A percentile compares a stretch with the other conserved stretches of the same genome.
phyloP scores from a whole-genome alignment of 1,284 basidiomycete genomes.

The Bjerkandera adusta region DNA sequence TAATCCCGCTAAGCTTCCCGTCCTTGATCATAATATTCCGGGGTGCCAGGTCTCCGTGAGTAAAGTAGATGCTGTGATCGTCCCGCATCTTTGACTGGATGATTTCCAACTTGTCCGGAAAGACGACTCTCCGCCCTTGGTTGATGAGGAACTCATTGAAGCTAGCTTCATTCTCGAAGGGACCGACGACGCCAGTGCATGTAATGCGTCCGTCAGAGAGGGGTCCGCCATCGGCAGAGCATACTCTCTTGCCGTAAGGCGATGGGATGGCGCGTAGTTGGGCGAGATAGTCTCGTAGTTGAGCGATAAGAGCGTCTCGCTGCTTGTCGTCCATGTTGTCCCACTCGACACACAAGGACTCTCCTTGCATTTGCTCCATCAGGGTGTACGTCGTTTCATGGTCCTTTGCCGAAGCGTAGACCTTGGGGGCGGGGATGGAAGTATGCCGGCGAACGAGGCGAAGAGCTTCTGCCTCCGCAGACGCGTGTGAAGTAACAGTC shows the following conservation, averaged over 20 bases:
- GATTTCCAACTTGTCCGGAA: conserved; percentile 18
- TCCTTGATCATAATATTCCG: conserved; percentile 26
- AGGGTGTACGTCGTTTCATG: conserved; percentile 19
- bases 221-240: conserved; percentile 9
- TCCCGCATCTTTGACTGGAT: conserved; percentile 19
- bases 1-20: conserved; percentile 19
- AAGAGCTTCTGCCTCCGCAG: conserved; percentile 11
- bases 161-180: conserved; percentile 2
- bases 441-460: conserved; percentile 8
- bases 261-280: neutral
- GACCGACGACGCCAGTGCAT: neutral
- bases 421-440: conserved; percentile 16
- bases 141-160: conserved; percentile 26
- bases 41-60: conserved; percentile 29
- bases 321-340: neutral
- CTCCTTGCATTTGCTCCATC: conserved; percentile 22
- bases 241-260: conserved; percentile 1
- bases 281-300: neutral
- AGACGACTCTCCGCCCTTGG: conserved; percentile 4
- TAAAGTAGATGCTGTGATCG: conserved; percentile 26
- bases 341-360: conserved; percentile 15
- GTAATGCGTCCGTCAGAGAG: conserved; percentile 5
- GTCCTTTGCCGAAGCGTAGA: conserved; percentile 15
- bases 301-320: neutral
- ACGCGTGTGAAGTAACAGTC: too few relatives aligned